A percentile compares a stretch with the other conserved stretches of the same genome.
These are phyloP conservation scores for Trebouxiophyceae sp. DNA, from an alignment of 163 green algal genomes.

Conservation along the genomic window DNA sequence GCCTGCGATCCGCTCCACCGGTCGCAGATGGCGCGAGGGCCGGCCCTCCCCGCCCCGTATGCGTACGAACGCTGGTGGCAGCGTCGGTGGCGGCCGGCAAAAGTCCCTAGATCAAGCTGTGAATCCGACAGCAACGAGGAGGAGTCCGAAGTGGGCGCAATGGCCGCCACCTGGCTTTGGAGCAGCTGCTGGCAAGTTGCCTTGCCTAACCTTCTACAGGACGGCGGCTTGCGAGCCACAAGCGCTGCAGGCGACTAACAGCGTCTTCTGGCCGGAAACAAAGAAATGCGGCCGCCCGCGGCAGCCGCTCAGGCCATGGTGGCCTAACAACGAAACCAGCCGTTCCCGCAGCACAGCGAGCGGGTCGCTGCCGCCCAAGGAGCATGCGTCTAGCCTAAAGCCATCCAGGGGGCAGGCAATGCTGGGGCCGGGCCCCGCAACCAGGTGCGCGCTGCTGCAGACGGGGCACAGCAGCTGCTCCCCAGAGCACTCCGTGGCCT, in stretches of 20 bases:
- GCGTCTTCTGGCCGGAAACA: background rate
- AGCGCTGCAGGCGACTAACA: background rate
- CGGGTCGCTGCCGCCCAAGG: background rate
- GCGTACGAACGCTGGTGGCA: no score
- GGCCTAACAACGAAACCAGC: background rate
- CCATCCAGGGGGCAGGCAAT: background rate
- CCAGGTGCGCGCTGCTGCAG: background rate
- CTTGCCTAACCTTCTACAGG: no score
- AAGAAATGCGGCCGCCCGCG: background rate
- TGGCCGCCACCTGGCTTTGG: no score
- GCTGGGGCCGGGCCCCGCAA: no score
- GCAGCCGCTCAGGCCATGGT: background rate
- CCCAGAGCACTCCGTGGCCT: background rate
- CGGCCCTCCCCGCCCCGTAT: no score
- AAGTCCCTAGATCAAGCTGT: no score
- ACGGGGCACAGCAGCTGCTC: background rate
- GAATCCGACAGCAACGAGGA: no score
- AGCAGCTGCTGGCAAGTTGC: no score
- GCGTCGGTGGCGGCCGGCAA: no score
- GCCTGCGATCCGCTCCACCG: no score
- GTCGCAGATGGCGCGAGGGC: no score
- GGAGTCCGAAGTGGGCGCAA: no score
- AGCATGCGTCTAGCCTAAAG: background rate
- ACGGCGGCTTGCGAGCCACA: background rate
- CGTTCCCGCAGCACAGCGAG: background rate